Base-by-base conservation (phyloP, 192 early-diverging fungal species). In the Borealophlyctis nickersoniae region DNA sequence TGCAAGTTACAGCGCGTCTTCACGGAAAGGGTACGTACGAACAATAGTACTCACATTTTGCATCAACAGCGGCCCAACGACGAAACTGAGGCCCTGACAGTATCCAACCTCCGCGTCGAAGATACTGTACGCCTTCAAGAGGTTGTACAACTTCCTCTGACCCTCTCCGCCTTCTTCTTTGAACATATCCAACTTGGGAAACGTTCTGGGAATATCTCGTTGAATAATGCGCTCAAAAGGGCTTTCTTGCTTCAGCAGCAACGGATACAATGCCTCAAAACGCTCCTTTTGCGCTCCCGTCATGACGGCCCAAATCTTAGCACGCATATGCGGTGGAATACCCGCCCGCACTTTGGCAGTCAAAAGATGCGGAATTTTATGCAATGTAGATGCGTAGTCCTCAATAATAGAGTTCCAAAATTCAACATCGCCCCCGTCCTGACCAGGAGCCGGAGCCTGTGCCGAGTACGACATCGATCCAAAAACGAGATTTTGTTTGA, bases 101-200 rank as follows among this genome's bases (percentile, higher is more conserved):
- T 97, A 99, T 4, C 95, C 96, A 30, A 95, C 88, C 29, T 95
- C 91, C 1, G 66, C 55, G 69, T 99, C 96, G 66, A 91, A 96
- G 31, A 92, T 59, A 22, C 88, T 85, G 67, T 96, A 97, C 1
- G 92, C 94, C 55, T 93, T 92, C 57, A 92, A 84, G 16, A 97
- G 82, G 62, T 87, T 87, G 69, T 84, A 96, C 55, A 98, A 74
- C 24, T 81, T 87, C 66, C 88, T 87, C 69, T 96, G 94, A 1
- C 93, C 96, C 3, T 82, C 77, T 0, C 92, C 91, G 28, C 85
- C 84, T 9, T 78, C 75, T 27, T 92, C 87, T 49, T 85, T 72
- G 71, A 98, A 98, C 63, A 89, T 87, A 7, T 90, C 88, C 49
- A 88, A 81, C 34, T 88, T 81, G 0, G 92, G 92, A 80, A 95